Base-by-base conservation (phyloP, 2,329 filamentous ascomycete species). In the Aspergillus tanneri region DNA sequence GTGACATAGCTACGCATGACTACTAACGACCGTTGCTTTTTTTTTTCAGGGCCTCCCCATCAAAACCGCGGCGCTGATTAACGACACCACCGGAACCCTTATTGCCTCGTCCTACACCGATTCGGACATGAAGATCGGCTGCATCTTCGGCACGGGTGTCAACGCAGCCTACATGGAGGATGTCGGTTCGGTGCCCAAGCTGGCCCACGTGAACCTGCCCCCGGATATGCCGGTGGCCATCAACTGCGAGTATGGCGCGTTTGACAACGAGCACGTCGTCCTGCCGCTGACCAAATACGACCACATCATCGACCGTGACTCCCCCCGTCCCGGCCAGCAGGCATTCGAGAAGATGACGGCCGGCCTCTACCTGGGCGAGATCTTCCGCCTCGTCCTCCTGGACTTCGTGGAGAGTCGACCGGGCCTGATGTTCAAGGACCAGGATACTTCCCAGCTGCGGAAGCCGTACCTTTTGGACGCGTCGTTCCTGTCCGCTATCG, bases 111-210 rank as follows among this genome's bases (percentile, higher is more conserved):
- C 90, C 23, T 99, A 99, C 74, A 97, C 92, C n/a, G 91, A 99
- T 67, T 77, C 85, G 37, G 83, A 85, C 59, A 95, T 96, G 82
- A 90, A 85, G 74, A 93, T 97, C 63, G 93, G 93, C 47, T 96
- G 92, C 72, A 99, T 99, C 67, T 99, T 99, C 64, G 93, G 93
- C 61, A 99, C 93, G 10, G 93, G 93, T 50, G 96, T 93, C 76
- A 99, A 99, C 65, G 93, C 92, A 32, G 93, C 93, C 30, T 99
- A 99, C 76, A 95, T 99, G 87, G 93, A 99, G 73, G 75, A 95
- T 64, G 88, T 83, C 56, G 90, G 90, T 56, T 88, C 86, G 10
- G 90, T 99, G 56, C 92, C 91, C 56, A 99, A 99, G 79, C 83
- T 99, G 46, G 89, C 87, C 9, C 84, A 96, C 74, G 82, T 95